Conservation (phyloP, 164 flowering plant genomes). For the Kingdonia uniflora region DNA sequence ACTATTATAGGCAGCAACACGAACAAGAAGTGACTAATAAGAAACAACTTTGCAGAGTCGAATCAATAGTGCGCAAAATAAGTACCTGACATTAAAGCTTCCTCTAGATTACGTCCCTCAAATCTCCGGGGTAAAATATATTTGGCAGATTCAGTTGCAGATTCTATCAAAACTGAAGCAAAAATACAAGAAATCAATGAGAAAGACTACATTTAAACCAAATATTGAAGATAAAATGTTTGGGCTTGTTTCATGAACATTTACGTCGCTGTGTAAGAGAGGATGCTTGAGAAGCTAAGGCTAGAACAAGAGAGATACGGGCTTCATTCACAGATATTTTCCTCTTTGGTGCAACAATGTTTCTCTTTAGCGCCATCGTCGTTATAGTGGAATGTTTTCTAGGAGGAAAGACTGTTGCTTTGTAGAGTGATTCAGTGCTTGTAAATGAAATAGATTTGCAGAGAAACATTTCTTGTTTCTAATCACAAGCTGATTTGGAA, state of each 20-base stretch:
- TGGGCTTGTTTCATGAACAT: constrained; percentile 1
- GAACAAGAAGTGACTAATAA: background rate
- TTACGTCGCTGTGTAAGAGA: constrained; percentile 64
- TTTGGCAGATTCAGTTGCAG: constrained; percentile 56
- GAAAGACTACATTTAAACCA: background rate
- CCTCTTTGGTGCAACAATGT: constrained; percentile 5
- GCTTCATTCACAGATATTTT: constrained; percentile 47
- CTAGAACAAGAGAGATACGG: constrained; percentile 64
- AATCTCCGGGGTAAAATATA: constrained; percentile 64
- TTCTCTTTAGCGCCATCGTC: constrained; percentile 3
- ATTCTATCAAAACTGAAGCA: constrained; percentile 51
- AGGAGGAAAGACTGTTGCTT: background rate
- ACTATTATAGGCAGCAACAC: constrained; percentile 23
- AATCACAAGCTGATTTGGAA: background rate
- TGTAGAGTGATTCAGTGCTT: background rate
- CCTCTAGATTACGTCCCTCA: constrained; percentile 67
- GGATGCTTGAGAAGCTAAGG: constrained; percentile 66
- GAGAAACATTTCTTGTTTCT: background rate
- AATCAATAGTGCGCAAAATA: background rate
- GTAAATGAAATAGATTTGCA: background rate
- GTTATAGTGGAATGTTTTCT: background rate
- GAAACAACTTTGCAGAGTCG: constrained; percentile 1
- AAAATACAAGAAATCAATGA: constrained; percentile 3
- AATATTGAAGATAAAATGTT: background rate
- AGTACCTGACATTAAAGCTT: constrained; percentile 82